Evolutionary conservation across 2,329 filamentous ascomycete species (phyloP).

Genomic region (Talaromyces sp.): DNA sequence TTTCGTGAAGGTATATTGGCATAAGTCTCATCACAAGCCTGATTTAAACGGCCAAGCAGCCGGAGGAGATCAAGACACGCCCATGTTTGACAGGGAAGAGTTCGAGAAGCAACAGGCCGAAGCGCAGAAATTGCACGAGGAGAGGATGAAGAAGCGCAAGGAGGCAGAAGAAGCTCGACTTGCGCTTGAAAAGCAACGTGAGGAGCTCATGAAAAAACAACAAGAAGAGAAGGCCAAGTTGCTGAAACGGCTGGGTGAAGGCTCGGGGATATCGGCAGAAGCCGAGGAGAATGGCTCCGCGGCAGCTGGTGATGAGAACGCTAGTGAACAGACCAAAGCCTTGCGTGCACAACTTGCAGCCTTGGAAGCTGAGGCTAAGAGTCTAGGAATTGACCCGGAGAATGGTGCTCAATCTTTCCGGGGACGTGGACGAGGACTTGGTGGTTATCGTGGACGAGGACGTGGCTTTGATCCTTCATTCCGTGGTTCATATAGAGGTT

Average conservation of each 20-base stretch:
- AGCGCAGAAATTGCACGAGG: constrained; percentile 55
- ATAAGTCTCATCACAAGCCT: constrained; percentile 43
- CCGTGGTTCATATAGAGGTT: constrained; percentile 36
- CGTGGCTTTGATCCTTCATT: constrained; percentile 41
- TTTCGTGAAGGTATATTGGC: constrained; percentile 64
- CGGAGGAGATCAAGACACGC: constrained; percentile 35
- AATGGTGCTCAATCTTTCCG: constrained; percentile 24
- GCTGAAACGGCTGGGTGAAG: constrained; percentile 45
- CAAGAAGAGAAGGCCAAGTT: constrained; percentile 54
- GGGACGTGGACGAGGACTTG: constrained; percentile 27
- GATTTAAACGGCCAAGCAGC: constrained; percentile 29
- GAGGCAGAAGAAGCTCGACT: constrained; percentile 51
- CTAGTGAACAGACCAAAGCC: constrained; percentile 49
- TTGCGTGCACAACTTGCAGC: constrained; percentile 54
- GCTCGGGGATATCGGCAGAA: constrained; percentile 19
- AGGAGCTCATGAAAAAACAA: constrained; percentile 50
- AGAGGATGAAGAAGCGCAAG: constrained; percentile 50
- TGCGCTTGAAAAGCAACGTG: constrained; percentile 53
- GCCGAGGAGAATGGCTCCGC: constrained; percentile 18
- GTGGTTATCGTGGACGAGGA: constrained; percentile 40
- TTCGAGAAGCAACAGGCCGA: constrained; percentile 55
- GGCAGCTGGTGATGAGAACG: constrained; percentile 32
- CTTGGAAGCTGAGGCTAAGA: constrained; percentile 54
- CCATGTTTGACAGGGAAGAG: constrained; percentile 51
- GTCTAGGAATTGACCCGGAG: constrained; percentile 50